Conservation (phyloP, 495 filamentous ascomycete species). For the Penicillium paxilli region DNA sequence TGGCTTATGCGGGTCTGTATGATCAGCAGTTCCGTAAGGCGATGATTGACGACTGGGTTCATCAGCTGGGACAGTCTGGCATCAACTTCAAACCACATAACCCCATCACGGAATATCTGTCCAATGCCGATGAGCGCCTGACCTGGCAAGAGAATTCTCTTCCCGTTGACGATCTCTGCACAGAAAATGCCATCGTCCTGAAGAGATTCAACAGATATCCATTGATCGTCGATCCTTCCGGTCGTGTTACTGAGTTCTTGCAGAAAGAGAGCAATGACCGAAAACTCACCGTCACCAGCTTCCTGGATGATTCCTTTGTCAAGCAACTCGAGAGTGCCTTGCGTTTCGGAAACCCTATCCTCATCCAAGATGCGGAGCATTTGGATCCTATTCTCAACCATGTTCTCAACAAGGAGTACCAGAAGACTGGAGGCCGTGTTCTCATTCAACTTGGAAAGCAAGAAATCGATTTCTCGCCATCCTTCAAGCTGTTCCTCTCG, state of each 20-base stretch:
- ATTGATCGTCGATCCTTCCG: constrained; percentile 96
- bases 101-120: constrained; percentile 93
- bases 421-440: constrained; percentile 98
- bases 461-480: constrained; percentile 98
- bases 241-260: constrained; percentile 89
- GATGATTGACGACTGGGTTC: constrained; percentile 96
- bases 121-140: constrained; percentile 91
- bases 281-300: constrained; percentile 94
- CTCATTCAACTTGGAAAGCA: constrained; percentile 98
- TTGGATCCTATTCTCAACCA: constrained; percentile 97
- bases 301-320: constrained; percentile 95
- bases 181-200: constrained; percentile 96
- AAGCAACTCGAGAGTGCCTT: constrained; percentile 96
- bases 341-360: constrained; percentile 96
- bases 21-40: constrained; percentile 96
- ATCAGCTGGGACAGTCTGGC: constrained; percentile 85
- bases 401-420: constrained; percentile 98
- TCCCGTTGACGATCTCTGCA: constrained; percentile 98
- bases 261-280: constrained; percentile 92
- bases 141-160: constrained; percentile 93
- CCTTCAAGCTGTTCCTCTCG: constrained; percentile 93
- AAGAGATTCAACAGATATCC: constrained; percentile 98
- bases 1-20: constrained; percentile 97
- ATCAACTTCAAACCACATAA: constrained; percentile 92
- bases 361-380: constrained; percentile 98